Percentiles rank a stretch among this genome's conserved stretches.
These are phyloP conservation scores for Anethum foeniculum DNA, from an alignment of 140 eudicot species.

Conservation along the genomic window DNA sequence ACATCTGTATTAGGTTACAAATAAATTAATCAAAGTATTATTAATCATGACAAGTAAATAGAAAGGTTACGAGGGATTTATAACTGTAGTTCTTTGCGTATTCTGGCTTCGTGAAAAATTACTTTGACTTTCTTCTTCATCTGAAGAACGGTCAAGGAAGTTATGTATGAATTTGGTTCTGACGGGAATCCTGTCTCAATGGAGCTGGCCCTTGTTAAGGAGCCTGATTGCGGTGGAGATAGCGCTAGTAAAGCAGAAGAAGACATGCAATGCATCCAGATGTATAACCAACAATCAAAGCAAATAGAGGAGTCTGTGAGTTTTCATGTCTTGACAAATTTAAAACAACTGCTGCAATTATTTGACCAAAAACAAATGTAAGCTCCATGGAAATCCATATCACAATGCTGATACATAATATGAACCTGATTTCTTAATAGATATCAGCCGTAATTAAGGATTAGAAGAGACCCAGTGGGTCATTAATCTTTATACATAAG, in stretches of 20 bases:
- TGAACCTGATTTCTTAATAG: no score
- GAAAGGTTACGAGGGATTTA: conserved; percentile 36
- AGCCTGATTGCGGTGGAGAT: conserved; percentile 23
- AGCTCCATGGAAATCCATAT: conserved; percentile 39
- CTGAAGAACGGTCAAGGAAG: conserved; percentile 42
- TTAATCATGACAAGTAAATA: neutral
- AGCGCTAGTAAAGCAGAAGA: conserved; percentile 39
- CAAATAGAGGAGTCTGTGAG: conserved; percentile 36
- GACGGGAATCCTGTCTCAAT: conserved; percentile 15
- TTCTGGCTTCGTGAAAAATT: conserved; percentile 21
- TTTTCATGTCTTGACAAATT: conserved; percentile 30
- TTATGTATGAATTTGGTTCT: conserved; percentile 41
- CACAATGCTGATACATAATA: no score
- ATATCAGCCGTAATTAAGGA: no score
- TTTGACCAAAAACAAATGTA: conserved; percentile 27
- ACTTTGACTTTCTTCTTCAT: conserved; percentile 34
- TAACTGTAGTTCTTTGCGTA: conserved; percentile 19
- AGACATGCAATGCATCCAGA: conserved; percentile 35
- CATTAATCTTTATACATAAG: no score
- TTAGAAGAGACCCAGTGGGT: no score
- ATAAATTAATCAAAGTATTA: neutral
- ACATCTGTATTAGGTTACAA: neutral
- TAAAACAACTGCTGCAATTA: conserved; percentile 31
- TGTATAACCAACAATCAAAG: conserved; percentile 40
- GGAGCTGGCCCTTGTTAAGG: conserved; percentile 30